These are phyloP conservation scores for Hemisphaericaspora xylofermentans DNA, from an alignment of 1,139 yeast genomes.

Conservation along the genomic window DNA sequence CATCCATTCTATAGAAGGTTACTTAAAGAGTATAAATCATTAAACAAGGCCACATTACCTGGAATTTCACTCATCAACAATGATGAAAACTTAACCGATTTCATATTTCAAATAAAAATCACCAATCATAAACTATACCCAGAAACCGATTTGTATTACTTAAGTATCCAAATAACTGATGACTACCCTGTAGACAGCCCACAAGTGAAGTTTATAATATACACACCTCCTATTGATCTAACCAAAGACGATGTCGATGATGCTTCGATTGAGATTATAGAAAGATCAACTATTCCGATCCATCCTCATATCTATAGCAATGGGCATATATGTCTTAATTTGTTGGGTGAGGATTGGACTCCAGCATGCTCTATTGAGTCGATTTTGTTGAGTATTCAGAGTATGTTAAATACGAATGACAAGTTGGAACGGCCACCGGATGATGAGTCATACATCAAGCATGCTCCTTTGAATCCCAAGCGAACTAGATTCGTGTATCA, in stretches of 20 bases:
- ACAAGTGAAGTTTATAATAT: slow-evolving; percentile 51
- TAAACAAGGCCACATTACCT: slow-evolving; percentile 22
- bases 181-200: slow-evolving; percentile 69
- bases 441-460: slow-evolving; percentile 45
- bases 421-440: slow-evolving; percentile 52
- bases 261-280: slow-evolving; percentile 17
- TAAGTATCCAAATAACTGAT: slow-evolving; percentile 39
- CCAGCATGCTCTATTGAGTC: slow-evolving; percentile 63
- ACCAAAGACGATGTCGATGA: slow-evolving; percentile 12
- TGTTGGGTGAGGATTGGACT: slow-evolving; percentile 69
- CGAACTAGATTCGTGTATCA: slow-evolving; percentile 50
- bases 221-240: slow-evolving; percentile 14
- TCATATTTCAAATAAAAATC: slow-evolving; percentile 25
- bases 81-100: slow-evolving; percentile 22
- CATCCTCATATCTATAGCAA: slow-evolving; percentile 76
- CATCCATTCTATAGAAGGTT: slow-evolving; percentile 41
- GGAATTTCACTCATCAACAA: slow-evolving; percentile 30
- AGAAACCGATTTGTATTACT: slow-evolving; percentile 30
- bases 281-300: slow-evolving; percentile 43
- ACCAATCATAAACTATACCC: slow-evolving; percentile 29
- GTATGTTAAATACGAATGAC: slow-evolving; percentile 57
- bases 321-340: slow-evolving; percentile 69
- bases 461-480: slow-evolving; percentile 61
- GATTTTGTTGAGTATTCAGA: slow-evolving; percentile 59
- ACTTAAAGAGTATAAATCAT: slow-evolving; percentile 39